Base-by-base conservation (phyloP, 2,329 filamentous ascomycete genomes). In the Cladophialophora psammophila region DNA sequence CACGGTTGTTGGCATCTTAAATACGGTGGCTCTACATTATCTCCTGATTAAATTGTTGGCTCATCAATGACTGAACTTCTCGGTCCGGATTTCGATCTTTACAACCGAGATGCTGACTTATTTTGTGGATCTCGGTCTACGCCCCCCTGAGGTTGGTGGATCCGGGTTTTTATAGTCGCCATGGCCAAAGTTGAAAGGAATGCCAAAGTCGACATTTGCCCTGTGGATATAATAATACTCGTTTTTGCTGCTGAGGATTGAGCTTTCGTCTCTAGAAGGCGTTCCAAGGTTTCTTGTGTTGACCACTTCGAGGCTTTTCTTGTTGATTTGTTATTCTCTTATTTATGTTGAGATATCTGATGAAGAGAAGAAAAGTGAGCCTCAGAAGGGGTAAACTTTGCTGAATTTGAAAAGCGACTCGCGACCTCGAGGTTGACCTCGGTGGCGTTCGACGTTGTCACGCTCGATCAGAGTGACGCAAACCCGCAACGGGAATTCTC, bases 111-210 rank as follows among this genome's bases (percentile, higher is more conserved):
- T 60, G 31, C 26, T n/a, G 9, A 32, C 9, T 48, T 26, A 60
- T 35, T 60, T 60, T 6, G 13, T 60, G 26, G 57, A 48, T 9
- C 42, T 26, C 20, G 13, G n/a, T 40, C 13, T 20, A 12, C n/a
- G n/a, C 26, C 35, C 48, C 40, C 36, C 15, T 20, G 42, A 48
- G n/a, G 42, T 9, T 10, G 42, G 42, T 48, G 18, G 18, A 32
- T 6, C 52, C 52, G 5, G 60, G n/a, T 18, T 63, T 18, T 63
- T 34, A 32, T 57, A 63, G 9, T 35, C 31, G 9, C 36, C 52
- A 20, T 52, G 60, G 2, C 60, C 60, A 38, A 48, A 35, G 57
- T 60, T 18, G 31, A 52, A 34, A 8, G 7, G 20, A 20, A 20
- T 48, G 42, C 42, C 42, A 18, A 48, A 20, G 18, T 48, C n/a